Evolutionary conservation across 352 stramenopile genomes (phyloP).

Genomic region (Elongisporangium anandrum): DNA sequence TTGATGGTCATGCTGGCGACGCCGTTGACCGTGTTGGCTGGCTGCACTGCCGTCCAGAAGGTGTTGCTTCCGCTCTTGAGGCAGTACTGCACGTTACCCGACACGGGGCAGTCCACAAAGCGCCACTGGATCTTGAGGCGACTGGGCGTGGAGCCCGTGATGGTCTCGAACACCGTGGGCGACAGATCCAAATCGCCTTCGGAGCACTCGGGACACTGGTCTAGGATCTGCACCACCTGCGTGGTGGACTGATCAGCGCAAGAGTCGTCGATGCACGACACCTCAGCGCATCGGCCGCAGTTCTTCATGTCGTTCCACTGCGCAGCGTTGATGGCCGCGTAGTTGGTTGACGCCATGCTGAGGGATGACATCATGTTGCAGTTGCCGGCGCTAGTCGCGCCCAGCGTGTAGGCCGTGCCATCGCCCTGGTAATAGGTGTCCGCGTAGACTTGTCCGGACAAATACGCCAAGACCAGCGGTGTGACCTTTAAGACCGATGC

Average conservation of each 20-base stretch:
- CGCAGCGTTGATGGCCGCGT: slow-evolving; percentile 46
- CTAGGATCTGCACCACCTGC: slow-evolving; percentile 47
- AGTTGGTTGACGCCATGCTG: slow-evolving; percentile 13
- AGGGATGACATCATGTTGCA: slow-evolving; percentile 44
- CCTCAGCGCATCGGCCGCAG: slow-evolving; percentile 50
- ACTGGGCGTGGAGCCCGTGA: slow-evolving; percentile 37
- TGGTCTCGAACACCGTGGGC: slow-evolving; percentile 27
- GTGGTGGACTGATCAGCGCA: slow-evolving; percentile 28
- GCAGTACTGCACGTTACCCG: slow-evolving; percentile 46
- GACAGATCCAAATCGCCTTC: slow-evolving; percentile 50
- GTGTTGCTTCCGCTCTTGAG: slow-evolving; percentile 47
- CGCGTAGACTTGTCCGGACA: slow-evolving; percentile 1
- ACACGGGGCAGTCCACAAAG: slow-evolving; percentile 45
- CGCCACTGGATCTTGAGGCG: slow-evolving; percentile 44
- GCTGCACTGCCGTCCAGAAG: slow-evolving; percentile 44
- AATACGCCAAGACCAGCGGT: neutral
- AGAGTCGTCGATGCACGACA: slow-evolving; percentile 31
- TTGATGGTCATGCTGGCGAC: slow-evolving; percentile 44
- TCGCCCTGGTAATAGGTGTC: slow-evolving; percentile 15
- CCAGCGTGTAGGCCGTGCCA: slow-evolving; percentile 36
- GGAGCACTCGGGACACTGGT: slow-evolving; percentile 59
- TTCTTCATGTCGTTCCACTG: slow-evolving; percentile 40
- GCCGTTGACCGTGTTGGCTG: slow-evolving; percentile 29
- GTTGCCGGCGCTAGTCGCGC: slow-evolving; percentile 31
- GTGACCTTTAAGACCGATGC: slow-evolving; percentile 1